phyloP scores from a whole-genome alignment of 345 rosid species.

The Corchorus olitorius region DNA sequence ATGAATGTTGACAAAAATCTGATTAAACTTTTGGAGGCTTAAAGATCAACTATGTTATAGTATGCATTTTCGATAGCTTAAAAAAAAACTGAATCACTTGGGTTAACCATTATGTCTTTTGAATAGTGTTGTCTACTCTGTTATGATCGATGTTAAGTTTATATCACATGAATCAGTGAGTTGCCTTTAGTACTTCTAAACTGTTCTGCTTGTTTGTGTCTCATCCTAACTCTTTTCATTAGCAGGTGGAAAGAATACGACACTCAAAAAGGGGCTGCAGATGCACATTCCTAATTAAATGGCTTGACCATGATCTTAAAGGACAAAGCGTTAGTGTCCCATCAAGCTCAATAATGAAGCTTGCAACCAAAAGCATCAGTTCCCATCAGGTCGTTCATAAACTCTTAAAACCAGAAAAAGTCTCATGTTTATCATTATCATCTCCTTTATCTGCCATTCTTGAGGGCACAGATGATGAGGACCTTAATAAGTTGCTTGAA shows the following conservation, averaged over 20 bases:
- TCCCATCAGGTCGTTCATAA: not conserved
- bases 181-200: not conserved
- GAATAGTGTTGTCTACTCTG: not conserved
- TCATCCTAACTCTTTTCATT: not conserved
- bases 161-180: not conserved
- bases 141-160: not conserved
- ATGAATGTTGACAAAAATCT: not conserved
- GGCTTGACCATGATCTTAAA: constrained; percentile 11
- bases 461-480: constrained; percentile 8
- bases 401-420: constrained; percentile 15
- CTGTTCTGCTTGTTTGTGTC: not conserved
- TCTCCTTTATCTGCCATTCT: constrained; percentile 1
- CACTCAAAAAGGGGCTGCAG: constrained; percentile 17
- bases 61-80: not conserved
- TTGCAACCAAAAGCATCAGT: constrained; percentile 17
- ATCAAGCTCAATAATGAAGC: constrained; percentile 14
- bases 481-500: constrained; percentile 7
- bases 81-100: not conserved
- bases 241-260: constrained; percentile 5
- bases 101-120: not conserved
- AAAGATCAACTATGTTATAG: not conserved
- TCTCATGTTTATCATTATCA: not conserved
- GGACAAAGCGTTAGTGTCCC: constrained; percentile 5
- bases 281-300: constrained; percentile 13
- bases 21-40: not conserved